A percentile compares a stretch with the other conserved stretches of the same genome.
Evolutionary conservation across 148 eudicot species (phyloP).

Genomic region (Gaultheria prostrata): DNA sequence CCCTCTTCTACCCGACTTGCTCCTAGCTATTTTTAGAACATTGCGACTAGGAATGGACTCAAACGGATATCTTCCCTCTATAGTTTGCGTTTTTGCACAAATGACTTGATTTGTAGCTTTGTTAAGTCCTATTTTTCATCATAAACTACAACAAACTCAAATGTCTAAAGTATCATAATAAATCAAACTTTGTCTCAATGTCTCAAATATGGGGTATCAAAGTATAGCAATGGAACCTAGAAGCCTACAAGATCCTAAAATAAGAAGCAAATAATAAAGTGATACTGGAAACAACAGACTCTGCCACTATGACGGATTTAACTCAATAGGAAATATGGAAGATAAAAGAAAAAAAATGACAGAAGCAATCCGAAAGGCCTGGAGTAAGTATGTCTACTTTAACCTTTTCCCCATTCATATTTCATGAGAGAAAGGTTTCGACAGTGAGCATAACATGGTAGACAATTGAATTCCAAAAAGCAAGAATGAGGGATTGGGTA

Average conservation of each 20-base stretch:
- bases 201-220: no score
- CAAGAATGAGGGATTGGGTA: background rate
- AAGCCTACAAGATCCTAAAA: background rate
- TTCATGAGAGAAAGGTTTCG: conserved; percentile 7
- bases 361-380: background rate
- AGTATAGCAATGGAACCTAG: no score
- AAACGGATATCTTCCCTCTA: background rate
- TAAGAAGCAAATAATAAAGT: background rate
- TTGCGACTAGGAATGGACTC: background rate
- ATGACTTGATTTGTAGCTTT: background rate
- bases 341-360: background rate
- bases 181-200: no score
- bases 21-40: no score
- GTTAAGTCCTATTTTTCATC: background rate
- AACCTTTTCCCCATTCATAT: background rate
- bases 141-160: background rate
- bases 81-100: background rate
- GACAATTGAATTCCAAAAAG: background rate
- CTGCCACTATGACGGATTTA: background rate
- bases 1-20: no score
- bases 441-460: background rate
- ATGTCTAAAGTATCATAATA: no score
- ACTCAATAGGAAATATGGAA: background rate
- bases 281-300: background rate
- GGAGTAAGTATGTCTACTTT: background rate